Evolutionary conservation across 768 basidiomycete species (phyloP).

Genomic region (Suillus variegatus): DNA sequence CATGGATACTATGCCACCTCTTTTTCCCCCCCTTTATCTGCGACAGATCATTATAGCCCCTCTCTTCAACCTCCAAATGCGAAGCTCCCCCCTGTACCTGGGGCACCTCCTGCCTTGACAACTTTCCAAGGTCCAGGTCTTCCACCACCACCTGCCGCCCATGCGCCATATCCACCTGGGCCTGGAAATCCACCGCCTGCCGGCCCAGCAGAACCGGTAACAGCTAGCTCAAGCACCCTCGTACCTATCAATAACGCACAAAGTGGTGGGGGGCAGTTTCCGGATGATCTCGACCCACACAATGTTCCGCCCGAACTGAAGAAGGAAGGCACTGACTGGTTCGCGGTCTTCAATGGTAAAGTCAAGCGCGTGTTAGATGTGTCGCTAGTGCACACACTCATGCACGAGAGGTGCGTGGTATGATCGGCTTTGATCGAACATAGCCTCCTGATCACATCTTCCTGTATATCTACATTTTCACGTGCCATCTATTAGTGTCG

Average conservation of each 20-base stretch:
- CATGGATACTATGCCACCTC: slow-evolving; percentile 29
- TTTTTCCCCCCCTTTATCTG: slow-evolving; percentile 26
- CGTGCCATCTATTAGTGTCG: slow-evolving; percentile 21
- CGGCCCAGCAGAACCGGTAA: slow-evolving; percentile 24
- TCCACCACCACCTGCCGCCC: slow-evolving; percentile 35
- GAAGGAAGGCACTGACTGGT: slow-evolving; percentile 55
- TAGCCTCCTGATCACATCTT: slow-evolving; percentile 3
- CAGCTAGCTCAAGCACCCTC: slow-evolving; percentile 23
- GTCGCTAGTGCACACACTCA: slow-evolving; percentile 76
- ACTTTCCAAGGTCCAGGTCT: slow-evolving; percentile 39
- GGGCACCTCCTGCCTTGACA: slow-evolving; percentile 27
- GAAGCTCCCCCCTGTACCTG: slow-evolving; percentile 33
- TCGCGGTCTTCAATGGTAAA: slow-evolving; percentile 53
- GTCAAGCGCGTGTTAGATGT: slow-evolving; percentile 51
- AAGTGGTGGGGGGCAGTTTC: slow-evolving; percentile 32
- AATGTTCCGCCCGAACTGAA: slow-evolving; percentile 18
- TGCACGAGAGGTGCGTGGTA: slow-evolving; percentile 76
- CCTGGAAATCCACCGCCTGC: slow-evolving; percentile 35
- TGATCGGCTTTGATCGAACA: slow-evolving; percentile 8
- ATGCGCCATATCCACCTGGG: slow-evolving; percentile 32
- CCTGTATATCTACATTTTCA: slow-evolving; percentile 4
- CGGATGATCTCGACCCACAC: slow-evolving; percentile 25
- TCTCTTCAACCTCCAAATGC: slow-evolving; percentile 40
- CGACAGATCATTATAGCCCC: slow-evolving; percentile 36
- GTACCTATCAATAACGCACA: slow-evolving; percentile 28